Conservation (phyloP, 1,139 yeast species). For the Scheffersomyces cryptocercus region DNA sequence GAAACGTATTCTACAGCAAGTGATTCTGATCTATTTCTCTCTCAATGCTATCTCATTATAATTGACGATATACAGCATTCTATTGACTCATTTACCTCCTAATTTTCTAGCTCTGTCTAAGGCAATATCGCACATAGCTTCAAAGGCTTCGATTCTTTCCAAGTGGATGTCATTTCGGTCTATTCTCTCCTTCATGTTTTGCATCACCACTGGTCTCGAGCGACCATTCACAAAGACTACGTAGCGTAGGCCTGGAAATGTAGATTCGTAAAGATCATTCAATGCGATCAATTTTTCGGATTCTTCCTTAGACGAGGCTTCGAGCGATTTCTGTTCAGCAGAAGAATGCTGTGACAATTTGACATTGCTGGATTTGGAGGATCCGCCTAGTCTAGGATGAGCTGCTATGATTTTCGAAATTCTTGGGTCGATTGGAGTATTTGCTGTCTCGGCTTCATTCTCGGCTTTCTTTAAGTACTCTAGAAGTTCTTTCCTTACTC, state of each 20-base stretch:
- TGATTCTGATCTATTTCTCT: too few relatives aligned
- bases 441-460: conserved; percentile 16
- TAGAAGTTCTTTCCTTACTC: conserved; percentile 40
- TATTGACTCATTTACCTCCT: conserved; percentile 10
- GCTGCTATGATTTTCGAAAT: conserved; percentile 67
- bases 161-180: conserved; percentile 46
- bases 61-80: too few relatives aligned
- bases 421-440: conserved; percentile 24
- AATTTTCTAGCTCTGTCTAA: conserved; percentile 66
- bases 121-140: conserved; percentile 91
- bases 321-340: conserved; percentile 68
- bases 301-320: conserved; percentile 46
- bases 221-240: conserved; percentile 93
- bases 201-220: conserved; percentile 62
- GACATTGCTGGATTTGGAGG: conserved; percentile 32
- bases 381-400: conserved; percentile 86
- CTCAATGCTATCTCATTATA: too few relatives aligned
- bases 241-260: conserved; percentile 80
- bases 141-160: conserved; percentile 69
- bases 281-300: conserved; percentile 48
- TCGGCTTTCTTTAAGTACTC: conserved; percentile 27
- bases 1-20: too few relatives aligned
- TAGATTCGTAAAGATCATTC: conserved; percentile 63
- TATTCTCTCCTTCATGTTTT: conserved; percentile 64
- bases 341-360: conserved; percentile 64